Evolutionary conservation across 176 grass and related monocot genomes (phyloP), one percentile per base, ranked within the genome.

Genomic region (Eragrostis nindensis): DNA sequence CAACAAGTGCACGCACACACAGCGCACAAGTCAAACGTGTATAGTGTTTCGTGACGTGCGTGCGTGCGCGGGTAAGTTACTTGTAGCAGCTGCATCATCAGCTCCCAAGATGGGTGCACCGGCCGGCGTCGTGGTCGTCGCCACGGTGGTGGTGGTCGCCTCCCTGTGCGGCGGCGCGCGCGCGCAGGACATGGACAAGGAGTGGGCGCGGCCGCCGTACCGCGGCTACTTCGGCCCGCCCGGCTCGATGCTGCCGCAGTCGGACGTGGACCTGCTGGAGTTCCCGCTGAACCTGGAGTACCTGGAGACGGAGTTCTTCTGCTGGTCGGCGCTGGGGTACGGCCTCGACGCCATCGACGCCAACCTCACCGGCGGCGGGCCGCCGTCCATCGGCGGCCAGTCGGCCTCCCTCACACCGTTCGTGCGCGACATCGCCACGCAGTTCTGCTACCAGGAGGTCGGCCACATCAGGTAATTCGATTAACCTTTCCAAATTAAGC

Each of bases 401-500:
- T 85, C 67, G 61, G 95, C 88, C 13, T 73, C 79, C 16, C 92
- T 95, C 18, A 84, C 72, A 29, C 83, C 90, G 0, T 55, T 90
- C 21, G 66, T 88, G 68, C 90, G 82, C 42, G 88, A 91, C 78
- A 70, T 95, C 71, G 65, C 93, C 46, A 43, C 71, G 18, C 90
- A 98, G 82, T 98, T 98, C 24, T 94, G 85, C n/a, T 94, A 91
- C 86, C 95, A 98, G 60, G 95, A 98, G 84, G 95, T 98, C 29
- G 95, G 92, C 0, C 95, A 98, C 88, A 75, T 98, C 66, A 93
- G 88, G 95, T 91, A 11, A 22, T 56, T 21, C n/a, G n/a, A n/a
- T n/a, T n/a, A n/a, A n/a, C 10, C 47, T 49, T 49, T 49, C 47
- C 47, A 15, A 14, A 49, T 48, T 14, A 48, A 49, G 47, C 21